These are phyloP conservation scores for Eucalyptus pauciflora DNA, from an alignment of 345 rosid genomes.

Conservation along the genomic window DNA sequence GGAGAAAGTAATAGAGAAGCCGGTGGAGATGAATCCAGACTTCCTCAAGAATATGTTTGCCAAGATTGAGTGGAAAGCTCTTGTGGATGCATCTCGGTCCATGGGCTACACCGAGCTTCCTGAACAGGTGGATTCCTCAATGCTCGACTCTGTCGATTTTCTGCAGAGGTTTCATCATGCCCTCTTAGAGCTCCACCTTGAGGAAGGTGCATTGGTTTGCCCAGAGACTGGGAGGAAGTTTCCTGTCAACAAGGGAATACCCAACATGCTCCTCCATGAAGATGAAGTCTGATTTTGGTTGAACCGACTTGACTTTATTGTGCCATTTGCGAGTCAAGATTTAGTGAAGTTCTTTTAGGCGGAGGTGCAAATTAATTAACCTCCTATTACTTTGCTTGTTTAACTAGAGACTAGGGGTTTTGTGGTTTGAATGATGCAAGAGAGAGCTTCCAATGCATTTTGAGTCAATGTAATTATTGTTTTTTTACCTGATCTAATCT, in stretches of 20 bases:
- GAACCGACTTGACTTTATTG: neutral
- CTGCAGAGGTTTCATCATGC: constrained; percentile 73
- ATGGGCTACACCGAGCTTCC: constrained; percentile 73
- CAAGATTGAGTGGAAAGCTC: constrained; percentile 80
- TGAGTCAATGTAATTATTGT: neutral
- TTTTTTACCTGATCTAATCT: neutral
- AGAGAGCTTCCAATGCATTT: neutral
- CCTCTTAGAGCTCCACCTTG: constrained; percentile 75
- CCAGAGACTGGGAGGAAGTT: constrained; percentile 55
- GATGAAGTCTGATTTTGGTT: constrained; percentile 58
- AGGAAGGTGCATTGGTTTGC: constrained; percentile 87
- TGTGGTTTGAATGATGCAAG: neutral
- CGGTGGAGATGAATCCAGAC: constrained; percentile 64
- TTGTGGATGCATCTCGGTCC: constrained; percentile 47
- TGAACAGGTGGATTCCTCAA: constrained; percentile 32
- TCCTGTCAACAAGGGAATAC: constrained; percentile 52
- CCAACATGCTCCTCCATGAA: constrained; percentile 95
- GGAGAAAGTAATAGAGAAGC: constrained; percentile 45
- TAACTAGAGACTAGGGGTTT: neutral
- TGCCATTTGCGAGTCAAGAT: neutral
- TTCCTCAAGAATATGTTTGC: constrained; percentile 60
- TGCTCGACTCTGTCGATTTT: constrained; percentile 58
- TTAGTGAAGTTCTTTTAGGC: neutral
- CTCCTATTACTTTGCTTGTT: neutral
- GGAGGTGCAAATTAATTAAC: neutral